Evolutionary conservation across 495 filamentous ascomycete genomes (phyloP).

Genomic region (Aspergillus heteromorphus): DNA sequence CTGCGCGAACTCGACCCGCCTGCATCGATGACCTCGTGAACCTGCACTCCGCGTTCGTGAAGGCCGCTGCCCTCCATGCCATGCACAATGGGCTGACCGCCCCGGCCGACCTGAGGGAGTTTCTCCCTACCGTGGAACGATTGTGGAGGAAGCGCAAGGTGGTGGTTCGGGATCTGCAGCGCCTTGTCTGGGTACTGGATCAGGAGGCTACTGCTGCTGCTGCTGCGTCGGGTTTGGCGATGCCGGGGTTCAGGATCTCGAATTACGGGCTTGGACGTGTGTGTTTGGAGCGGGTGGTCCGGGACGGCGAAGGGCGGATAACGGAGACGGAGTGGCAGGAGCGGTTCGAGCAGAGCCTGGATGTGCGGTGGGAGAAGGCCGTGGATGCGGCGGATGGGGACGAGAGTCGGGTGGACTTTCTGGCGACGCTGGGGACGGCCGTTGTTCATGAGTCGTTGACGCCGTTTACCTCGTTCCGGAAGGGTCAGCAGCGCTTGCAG

Average conservation of each 20-base stretch:
- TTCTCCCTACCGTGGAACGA: constrained; percentile 34
- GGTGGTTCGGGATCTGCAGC: constrained; percentile 37
- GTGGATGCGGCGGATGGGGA: constrained; percentile 24
- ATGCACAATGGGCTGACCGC: constrained; percentile 35
- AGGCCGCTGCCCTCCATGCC: constrained; percentile 35
- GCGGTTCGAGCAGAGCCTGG: constrained; percentile 33
- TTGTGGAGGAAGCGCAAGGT: constrained; percentile 48
- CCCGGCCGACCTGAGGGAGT: constrained; percentile 37
- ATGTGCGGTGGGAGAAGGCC: constrained; percentile 36
- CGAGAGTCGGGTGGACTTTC: constrained; percentile 18
- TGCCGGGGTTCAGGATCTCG: constrained; percentile 30
- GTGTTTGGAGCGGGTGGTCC: constrained; percentile 24
- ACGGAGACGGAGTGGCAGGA: constrained; percentile 31
- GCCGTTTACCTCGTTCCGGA: constrained; percentile 37
- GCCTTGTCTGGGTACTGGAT: constrained; percentile 38
- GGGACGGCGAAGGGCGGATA: constrained; percentile 15
- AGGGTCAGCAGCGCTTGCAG: constrained; percentile 44
- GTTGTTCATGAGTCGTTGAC: constrained; percentile 39
- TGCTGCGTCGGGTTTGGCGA: too few species aligned
- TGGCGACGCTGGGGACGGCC: constrained; percentile 31
- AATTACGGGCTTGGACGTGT: constrained; percentile 43
- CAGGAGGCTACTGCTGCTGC: constrained; percentile 22
- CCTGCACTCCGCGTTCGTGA: constrained; percentile 35
- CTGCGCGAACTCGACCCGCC: constrained; percentile 15
- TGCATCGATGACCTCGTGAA: constrained; percentile 32